Base-by-base conservation (phyloP, 371 early-diverging fungal species). In the Mucor racemosus region DNA sequence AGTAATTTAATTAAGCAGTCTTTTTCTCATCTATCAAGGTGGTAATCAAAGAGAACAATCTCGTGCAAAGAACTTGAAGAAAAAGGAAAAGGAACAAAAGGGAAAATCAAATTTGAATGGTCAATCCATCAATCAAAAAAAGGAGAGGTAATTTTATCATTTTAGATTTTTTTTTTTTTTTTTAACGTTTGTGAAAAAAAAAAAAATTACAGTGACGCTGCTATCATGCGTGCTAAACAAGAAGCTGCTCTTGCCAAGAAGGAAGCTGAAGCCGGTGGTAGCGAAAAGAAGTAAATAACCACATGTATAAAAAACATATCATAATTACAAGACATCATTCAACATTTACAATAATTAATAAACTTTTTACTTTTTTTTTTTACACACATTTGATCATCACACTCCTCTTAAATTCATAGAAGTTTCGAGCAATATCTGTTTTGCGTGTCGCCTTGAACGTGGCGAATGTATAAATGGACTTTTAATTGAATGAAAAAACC, bases 21-120 rank as follows among this genome's bases (percentile, higher is more conserved):
- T 35, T 54, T 38, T 26, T 26, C 26, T 26, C 26, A 26, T 26
- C 13, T 64, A 42, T 60, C 50, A 57, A 82, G 84, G 86, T 69
- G 86, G 86, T 39, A 84, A 86, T 61, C 86, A 86, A 67, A 80
- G 86, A 75, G 86, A 86, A 71, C 80, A 77, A 54, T 82, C 84
- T 73, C 86, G 86, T 60, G 67, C 75, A 65, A 84, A 84, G 72
- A 82, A 81, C 69, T 53, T 70, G 53, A 86, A 86, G 61, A 86
- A 86, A 73, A 77, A 80, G 59, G 64, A 76, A 54, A 72, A 81
- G 55, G 64, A 66, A 19, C 66, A 69, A 42, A 83, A 81, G 53
- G 82, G 79, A 66, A 81, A 81, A 53, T 21, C 73, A 5, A 75
- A 63, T 42, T 39, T 72, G 19, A 79, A 75, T 19, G 84, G 82